These are phyloP conservation scores for Thoreauomyces humboldtii DNA, from an alignment of 192 early-diverging fungal genomes.

Conservation along the genomic window DNA sequence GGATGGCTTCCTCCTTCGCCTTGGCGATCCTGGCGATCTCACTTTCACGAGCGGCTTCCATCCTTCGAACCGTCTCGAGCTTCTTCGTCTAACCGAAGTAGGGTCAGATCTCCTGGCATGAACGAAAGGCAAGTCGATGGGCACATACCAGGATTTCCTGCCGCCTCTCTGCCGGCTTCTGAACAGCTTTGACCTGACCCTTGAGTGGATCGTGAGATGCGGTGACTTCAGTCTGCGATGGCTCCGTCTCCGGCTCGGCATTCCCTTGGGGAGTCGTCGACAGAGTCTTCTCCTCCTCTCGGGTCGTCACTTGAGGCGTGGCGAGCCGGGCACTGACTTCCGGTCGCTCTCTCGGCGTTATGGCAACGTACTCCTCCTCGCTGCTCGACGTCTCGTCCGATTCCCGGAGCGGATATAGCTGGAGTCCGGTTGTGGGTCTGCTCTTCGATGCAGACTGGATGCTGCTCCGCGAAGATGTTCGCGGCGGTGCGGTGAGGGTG, in stretches of 20 bases:
- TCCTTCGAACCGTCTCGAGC: conserved; percentile 1
- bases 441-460: no score
- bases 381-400: not conserved
- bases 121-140: no score
- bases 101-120: no score
- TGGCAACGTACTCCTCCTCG: no score
- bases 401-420: not conserved
- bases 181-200: not conserved
- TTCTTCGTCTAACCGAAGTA: conserved; percentile 14
- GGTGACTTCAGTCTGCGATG: not conserved
- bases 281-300: not conserved
- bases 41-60: conserved; percentile 10
- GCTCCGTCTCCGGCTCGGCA: not conserved
- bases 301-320: not conserved
- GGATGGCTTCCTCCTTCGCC: conserved; percentile 13
- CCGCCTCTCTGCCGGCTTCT: conserved; percentile 13
- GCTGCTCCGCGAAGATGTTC: no score
- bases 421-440: not conserved
- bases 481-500: not conserved
- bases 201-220: not conserved
- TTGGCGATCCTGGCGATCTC: not conserved
- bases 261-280: not conserved
- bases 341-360: no score
- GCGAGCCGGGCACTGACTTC: not conserved
- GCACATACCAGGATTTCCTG: conserved; percentile 2